A percentile compares a stretch with the other conserved stretches of the same genome.
phyloP scores from a whole-genome alignment of 2,329 filamentous ascomycete genomes.

The Hypocrella siamensis region DNA sequence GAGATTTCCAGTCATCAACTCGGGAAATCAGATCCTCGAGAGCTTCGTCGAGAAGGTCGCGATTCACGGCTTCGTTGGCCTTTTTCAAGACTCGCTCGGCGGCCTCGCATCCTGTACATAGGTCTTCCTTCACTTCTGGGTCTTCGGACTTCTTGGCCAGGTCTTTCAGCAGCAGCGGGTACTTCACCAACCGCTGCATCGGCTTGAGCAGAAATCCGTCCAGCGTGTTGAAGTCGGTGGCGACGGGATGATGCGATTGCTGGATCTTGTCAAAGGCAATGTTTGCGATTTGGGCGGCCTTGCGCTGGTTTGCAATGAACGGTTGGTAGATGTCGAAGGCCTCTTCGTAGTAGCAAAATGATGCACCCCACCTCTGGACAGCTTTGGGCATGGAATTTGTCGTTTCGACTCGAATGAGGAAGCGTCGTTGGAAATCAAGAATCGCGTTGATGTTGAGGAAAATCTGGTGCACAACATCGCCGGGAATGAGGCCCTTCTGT shows the following conservation, averaged over 20 bases:
- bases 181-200: constrained; percentile 90
- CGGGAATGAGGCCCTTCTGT: constrained; percentile 72
- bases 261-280: constrained; percentile 78
- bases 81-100: constrained; percentile 68
- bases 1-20: constrained; percentile 95
- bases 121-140: constrained; percentile 52
- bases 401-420: constrained; percentile 89
- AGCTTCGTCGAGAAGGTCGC: constrained; percentile 70
- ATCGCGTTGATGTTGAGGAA: constrained; percentile 94
- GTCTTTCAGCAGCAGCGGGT: constrained; percentile 83
- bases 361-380: constrained; percentile 84
- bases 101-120: constrained; percentile 62
- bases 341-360: constrained; percentile 74
- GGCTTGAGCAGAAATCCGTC: constrained; percentile 92
- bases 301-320: constrained; percentile 92
- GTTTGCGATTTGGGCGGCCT: constrained; percentile 72
- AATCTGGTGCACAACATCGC: constrained; percentile 83
- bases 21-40: constrained; percentile 64
- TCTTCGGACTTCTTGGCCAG: constrained; percentile 73
- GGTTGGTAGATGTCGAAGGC: constrained; percentile 88
- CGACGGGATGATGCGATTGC: constrained; percentile 60
- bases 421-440: constrained; percentile 86
- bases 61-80: constrained; percentile 82
- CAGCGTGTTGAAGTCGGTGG: constrained; percentile 72
- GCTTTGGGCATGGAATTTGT: constrained; percentile 69